Evolutionary conservation across 176 grass and related monocot genomes (phyloP).

Genomic region (Oryza brachyantha): DNA sequence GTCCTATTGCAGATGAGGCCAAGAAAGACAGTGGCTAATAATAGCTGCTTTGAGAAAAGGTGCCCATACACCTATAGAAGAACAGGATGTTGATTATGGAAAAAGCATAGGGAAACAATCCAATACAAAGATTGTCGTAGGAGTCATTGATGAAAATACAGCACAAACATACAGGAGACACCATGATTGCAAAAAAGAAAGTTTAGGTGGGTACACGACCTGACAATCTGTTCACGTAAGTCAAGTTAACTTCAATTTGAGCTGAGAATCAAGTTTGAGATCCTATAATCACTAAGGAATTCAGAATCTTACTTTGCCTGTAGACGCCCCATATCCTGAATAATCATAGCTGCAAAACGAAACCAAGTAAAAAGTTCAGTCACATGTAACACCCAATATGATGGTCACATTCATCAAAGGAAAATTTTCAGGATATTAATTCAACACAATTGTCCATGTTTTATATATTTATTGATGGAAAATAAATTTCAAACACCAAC

Average conservation of each 20-base stretch:
- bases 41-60: slow-evolving; percentile 30
- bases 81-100: slow-evolving; percentile 21
- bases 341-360: slow-evolving; percentile 84
- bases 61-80: slow-evolving; percentile 27
- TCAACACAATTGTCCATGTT: neutral
- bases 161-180: slow-evolving; percentile 19
- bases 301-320: slow-evolving; percentile 78
- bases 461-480: neutral
- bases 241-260: slow-evolving; percentile 16
- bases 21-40: slow-evolving; percentile 20
- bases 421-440: neutral
- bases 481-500: slow-evolving; percentile 16
- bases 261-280: neutral
- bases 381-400: neutral
- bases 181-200: slow-evolving; percentile 25
- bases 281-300: slow-evolving; percentile 24
- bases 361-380: slow-evolving; percentile 30
- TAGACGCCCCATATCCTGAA: slow-evolving; percentile 97
- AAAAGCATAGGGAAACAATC: slow-evolving; percentile 26
- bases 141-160: slow-evolving; percentile 18
- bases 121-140: slow-evolving; percentile 14
- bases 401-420: slow-evolving; percentile 5
- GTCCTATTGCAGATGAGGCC: slow-evolving; percentile 18
- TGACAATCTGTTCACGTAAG: slow-evolving; percentile 4
- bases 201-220: neutral